Base-by-base conservation (phyloP, 2,329 filamentous ascomycete species). In the Aspergillus sp. region DNA sequence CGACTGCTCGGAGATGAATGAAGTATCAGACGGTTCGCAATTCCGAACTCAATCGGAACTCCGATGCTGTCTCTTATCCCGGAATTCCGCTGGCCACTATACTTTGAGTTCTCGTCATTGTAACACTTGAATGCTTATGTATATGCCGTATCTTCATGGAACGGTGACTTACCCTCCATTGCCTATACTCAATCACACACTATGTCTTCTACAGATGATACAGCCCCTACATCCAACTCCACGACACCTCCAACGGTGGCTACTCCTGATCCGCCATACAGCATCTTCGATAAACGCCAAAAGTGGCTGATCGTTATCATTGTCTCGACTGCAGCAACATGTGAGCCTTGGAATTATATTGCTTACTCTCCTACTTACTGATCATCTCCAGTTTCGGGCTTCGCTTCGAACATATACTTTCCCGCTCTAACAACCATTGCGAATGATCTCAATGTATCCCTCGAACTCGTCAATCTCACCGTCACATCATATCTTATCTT, bases 301-400 rank as follows among this genome's bases (percentile, higher is more conserved):
- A 79, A 78, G 53, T 67, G 69, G 2, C 17, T 81, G 0, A 78
- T 82, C 22, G 68, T 81, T 0, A 52, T 72, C 3, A 63, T 80
- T 6, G 74, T 77, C 6, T 79, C 79, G 0, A 72, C 72, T 8
- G 79, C 79, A 1, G 78, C 79, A 20, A 81, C 79, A 1, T 81
- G 76, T 79, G 64, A 64, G 68, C 60, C 4, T 7, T 13, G 8
- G 19, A 4, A 14, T 10, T 10, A 3, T 9, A 9, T 17, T 20
- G 19, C 49, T 16, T 3, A 3, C 1, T 11, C 10, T 36, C 7
- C 1, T 9, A 32, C 6, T 13, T 2, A 4, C 13, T 7, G 17
- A 52, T 19, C 3, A 53, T 51, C 55, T 11, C 9, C 35, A 67
- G 65, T 76, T 51, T 75, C 73, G 2, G 68, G 73, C 4, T 71